Evolutionary conservation across 2,329 filamentous ascomycete species (phyloP), one percentile per base, ranked within the genome.

Genomic region (Polychaeton citri): DNA sequence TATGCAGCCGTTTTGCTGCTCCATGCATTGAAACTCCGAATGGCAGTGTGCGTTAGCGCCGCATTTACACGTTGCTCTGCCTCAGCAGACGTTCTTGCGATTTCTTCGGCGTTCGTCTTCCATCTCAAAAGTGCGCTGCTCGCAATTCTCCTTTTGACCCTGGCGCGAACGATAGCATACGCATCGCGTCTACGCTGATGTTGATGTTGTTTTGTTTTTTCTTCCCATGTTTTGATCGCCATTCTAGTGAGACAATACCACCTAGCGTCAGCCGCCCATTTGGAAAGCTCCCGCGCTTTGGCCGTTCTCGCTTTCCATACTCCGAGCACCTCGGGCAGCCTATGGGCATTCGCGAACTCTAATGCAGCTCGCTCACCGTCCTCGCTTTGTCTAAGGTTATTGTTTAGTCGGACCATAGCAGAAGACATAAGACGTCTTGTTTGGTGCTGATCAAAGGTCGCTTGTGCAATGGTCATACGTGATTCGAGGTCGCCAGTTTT

Each of bases 231-330:
- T 42, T 66, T 71, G 35, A 76, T 44, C 2, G 61, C 55, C 30
- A 56, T 60, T 6, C 60, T 72, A 30, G 63, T 57, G n/a, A 69
- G 48, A 24, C 72, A 68, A 48, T 73, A 77, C 43, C 69, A 76
- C 8, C 62, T 56, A 17, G 71, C 72, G 50, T 71, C 65, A n/a
- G 54, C 53, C 18, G 72, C 67, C 69, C 68, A 71, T 17, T 57
- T 58, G 30, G 69, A 61, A 31, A 76, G 51, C 44, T 66, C 61
- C 18, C 54, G 47, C 8, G 66, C 52, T 42, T 72, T 62, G 12
- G 61, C 53, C 5, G 53, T 51, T 24, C 55, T 55, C 13, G 54
- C 47, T 19, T 54, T 51, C 41, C 63, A 53, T 12, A 44, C 50
- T 2, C 53, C 44, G 9, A 66, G 51, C 4, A 55, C 49, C 9